Percentiles rank a stretch among this genome's conserved stretches.
phyloP scores from a whole-genome alignment of 257 asterid genomes.

The Fraxinus quadrangulata region DNA sequence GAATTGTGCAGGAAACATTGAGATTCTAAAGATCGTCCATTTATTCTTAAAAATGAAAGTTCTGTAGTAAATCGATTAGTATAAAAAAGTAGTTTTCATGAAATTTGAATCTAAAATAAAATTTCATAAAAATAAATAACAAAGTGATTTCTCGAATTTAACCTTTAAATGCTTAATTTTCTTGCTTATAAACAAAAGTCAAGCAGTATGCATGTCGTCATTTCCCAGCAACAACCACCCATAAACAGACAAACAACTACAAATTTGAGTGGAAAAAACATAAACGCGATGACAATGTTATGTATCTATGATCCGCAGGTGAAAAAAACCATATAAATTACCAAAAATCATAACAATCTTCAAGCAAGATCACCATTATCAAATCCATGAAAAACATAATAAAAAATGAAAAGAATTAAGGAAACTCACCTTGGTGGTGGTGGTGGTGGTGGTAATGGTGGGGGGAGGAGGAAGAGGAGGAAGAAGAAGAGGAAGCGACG shows the following conservation, averaged over 20 bases:
- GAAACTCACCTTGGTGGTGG: conserved; percentile 32
- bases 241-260: conserved; percentile 17
- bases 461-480: conserved; percentile 24
- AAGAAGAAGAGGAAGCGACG: conserved; percentile 41
- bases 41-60: neutral
- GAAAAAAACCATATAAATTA: neutral
- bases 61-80: neutral
- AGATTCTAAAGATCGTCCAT: neutral
- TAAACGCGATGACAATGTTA: conserved; percentile 8
- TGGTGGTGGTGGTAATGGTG: conserved; percentile 30
- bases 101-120: neutral
- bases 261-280: neutral
- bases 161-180: neutral
- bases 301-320: neutral
- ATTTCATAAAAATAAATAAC: neutral
- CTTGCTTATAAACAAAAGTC: neutral
- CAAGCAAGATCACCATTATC: neutral
- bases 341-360: neutral
- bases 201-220: neutral
- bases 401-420: neutral
- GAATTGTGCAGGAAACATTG: neutral
- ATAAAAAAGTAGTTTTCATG: neutral
- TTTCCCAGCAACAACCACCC: conserved; percentile 10
- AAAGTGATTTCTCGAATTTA: neutral
- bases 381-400: neutral